Base-by-base conservation (phyloP, 169 alveolate species). In the Cyclospora cayetanensis region DNA sequence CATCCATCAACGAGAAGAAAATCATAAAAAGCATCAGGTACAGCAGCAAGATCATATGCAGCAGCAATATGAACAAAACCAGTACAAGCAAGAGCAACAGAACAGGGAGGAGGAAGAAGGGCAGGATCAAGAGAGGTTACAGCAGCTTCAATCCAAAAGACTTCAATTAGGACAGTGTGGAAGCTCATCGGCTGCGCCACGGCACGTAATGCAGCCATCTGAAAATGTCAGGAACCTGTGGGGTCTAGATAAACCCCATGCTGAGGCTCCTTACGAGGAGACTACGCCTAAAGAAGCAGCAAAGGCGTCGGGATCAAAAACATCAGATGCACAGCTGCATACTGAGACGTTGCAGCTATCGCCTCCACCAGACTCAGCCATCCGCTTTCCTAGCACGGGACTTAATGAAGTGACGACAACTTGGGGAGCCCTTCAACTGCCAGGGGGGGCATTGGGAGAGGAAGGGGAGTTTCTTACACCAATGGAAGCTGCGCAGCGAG, bases 391-490 rank as follows among this genome's bases (percentile, higher is more conserved):
- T 46, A 22, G 25, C 11, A 22, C 20, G 60, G 60, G 74, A 60
- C 31, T 5, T 60, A 20, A n/a, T 4, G 18, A 20, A 60, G 74
- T 60, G 74, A 12, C 74, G 11, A 46, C 60, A 46, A 22, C 60
- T 46, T 46, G 11, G 60, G 55, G 55, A 7, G 22, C 55, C 55
- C 55, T 7, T 12, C 60, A 46, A 46, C 0, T 1, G 60, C 1
- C 20, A 22, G 20, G n/a, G 25, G 60, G 60, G n/a, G 12, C 22
- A 4, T 29, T 68, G 63, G 39, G 41, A n/a, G 85, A 74, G 37
- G 85, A 74, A n/a, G 85, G 85, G 0, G 85, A 74, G 42, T 39
- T 74, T 3, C 63, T 42, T n/a, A 74, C 39, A n/a, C 85, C 85
- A 2, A 46, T n/a, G 39, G 41, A 74, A 37, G 85, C 85, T 5